Conservation (phyloP, 306 rosid species). For the Quercus glauca region DNA sequence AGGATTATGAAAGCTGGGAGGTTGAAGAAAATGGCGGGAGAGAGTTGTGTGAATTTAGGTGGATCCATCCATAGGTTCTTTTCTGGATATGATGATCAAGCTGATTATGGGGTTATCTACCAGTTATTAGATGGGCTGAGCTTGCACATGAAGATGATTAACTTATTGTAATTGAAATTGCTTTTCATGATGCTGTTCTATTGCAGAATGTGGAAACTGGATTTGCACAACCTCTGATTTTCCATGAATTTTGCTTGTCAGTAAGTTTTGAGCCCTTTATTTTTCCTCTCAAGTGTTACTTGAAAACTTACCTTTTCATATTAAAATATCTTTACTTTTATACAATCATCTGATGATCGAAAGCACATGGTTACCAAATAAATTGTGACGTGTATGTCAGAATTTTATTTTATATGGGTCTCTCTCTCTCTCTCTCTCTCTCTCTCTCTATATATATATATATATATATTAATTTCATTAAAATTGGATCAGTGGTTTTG, state of each 20-base stretch:
- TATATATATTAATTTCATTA: no score
- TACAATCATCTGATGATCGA: neutral
- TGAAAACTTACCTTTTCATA: neutral
- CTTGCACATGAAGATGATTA: conserved; percentile 61
- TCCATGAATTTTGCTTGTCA: neutral
- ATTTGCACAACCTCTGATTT: neutral
- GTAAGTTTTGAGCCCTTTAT: neutral
- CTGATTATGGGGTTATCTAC: conserved; percentile 32
- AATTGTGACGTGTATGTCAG: neutral
- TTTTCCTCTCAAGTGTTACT: neutral
- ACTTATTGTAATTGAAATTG: conserved; percentile 20
- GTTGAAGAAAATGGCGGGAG: conserved; percentile 80
- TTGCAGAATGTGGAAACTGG: conserved; percentile 15
- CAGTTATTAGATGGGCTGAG: conserved; percentile 60
- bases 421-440: no score
- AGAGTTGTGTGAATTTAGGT: conserved; percentile 70
- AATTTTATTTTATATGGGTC: no score
- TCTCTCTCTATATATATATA: no score
- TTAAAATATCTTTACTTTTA: neutral
- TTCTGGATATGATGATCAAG: conserved; percentile 55
- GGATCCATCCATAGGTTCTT: conserved; percentile 60
- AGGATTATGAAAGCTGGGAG: conserved; percentile 62
- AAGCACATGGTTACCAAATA: neutral
- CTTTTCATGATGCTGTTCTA: conserved; percentile 1
- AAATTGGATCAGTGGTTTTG: no score